Base-by-base conservation (phyloP, 2,329 filamentous ascomycete genomes). In the Alternaria incomplexa region DNA sequence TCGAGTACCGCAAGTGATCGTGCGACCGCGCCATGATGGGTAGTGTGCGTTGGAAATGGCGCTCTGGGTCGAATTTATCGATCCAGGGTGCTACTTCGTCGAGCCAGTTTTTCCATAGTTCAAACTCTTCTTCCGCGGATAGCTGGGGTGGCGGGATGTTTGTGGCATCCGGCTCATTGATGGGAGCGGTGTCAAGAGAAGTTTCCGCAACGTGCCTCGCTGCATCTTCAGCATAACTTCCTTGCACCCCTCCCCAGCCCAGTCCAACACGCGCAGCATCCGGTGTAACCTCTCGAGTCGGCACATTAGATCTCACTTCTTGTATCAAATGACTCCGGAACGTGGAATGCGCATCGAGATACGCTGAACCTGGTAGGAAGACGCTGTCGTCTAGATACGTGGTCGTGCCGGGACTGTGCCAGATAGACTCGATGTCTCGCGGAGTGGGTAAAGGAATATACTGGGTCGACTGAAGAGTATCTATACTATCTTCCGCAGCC, bases 41-140 rank as follows among this genome's bases (percentile, higher is more conserved):
- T 3, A 88, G 78, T 6, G 84, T 82, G 1, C 84, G 81, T 25
- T 83, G 82, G 62, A 88, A 88, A 51, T 85, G 84, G 1, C 83
- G 82, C n/a, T 84, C 77, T 20, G 80, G 79, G 62, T 88, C 86
- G 54, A 88, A 87, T 75, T 86, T 88, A 67, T 88, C 86, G 4
- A 88, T 82, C 84, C 85, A 86, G 13, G 83, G 83, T 2, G 85
- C 85, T 28, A 86, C 83, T 64, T 87, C 84, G 0, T 81, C 80
- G 15, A 87, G 81, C 72, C 85, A 87, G 48, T 86, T 70, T 17
- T 70, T 69, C 68, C 67, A 71, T 3, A 71, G 28, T 20, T 53
- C 50, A 6, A 62, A 64, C 5, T 70, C 65, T 55, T 65, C 48
- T 25, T 69, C 66, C 3, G 61, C 36, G 3, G 62, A 62, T 13